A percentile compares a stretch with the other conserved stretches of the same genome.
Evolutionary conservation across 495 filamentous ascomycete genomes (phyloP).

Genomic region (Apodospora peruviana): DNA sequence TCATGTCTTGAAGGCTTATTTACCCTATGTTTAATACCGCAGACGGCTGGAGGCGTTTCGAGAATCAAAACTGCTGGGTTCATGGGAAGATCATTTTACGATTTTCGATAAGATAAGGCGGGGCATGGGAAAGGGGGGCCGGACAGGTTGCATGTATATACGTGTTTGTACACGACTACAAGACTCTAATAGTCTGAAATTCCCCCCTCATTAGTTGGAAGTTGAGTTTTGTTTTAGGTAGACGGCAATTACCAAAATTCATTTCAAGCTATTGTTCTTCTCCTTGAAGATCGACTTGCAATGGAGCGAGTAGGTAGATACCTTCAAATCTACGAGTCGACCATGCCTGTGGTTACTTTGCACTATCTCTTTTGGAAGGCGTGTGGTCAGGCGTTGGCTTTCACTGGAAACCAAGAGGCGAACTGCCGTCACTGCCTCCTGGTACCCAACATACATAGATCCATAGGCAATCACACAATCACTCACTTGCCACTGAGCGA

Average conservation of each 20-base stretch:
- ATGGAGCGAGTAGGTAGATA: too few relatives aligned
- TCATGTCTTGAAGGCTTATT: slow-evolving; percentile 22
- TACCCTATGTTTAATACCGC: slow-evolving; percentile 28
- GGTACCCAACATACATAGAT: too few relatives aligned
- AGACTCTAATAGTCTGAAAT: slow-evolving; percentile 12
- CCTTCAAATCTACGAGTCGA: too few relatives aligned
- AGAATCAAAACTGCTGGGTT: slow-evolving; percentile 39
- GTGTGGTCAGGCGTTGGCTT: too few relatives aligned
- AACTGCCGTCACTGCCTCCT: too few relatives aligned
- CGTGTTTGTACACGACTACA: slow-evolving; percentile 13
- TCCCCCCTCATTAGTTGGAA: slow-evolving; percentile 19
- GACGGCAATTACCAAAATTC: background rate
- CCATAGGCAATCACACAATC: too few relatives aligned
- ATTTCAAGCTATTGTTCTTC: too few relatives aligned
- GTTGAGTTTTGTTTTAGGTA: background rate
- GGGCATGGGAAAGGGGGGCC: slow-evolving; percentile 15
- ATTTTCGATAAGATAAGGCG: slow-evolving; percentile 24
- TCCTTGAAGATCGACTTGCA: too few relatives aligned
- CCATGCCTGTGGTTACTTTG: too few relatives aligned
- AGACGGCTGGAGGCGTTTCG: slow-evolving; percentile 44
- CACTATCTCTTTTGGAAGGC: too few relatives aligned
- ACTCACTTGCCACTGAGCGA: too few relatives aligned
- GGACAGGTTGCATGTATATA: slow-evolving; percentile 22
- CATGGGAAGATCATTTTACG: slow-evolving; percentile 26
- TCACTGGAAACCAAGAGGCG: too few relatives aligned